Evolutionary conservation across 495 filamentous ascomycete genomes (phyloP).

Genomic region (Hypoxylon fuscum): DNA sequence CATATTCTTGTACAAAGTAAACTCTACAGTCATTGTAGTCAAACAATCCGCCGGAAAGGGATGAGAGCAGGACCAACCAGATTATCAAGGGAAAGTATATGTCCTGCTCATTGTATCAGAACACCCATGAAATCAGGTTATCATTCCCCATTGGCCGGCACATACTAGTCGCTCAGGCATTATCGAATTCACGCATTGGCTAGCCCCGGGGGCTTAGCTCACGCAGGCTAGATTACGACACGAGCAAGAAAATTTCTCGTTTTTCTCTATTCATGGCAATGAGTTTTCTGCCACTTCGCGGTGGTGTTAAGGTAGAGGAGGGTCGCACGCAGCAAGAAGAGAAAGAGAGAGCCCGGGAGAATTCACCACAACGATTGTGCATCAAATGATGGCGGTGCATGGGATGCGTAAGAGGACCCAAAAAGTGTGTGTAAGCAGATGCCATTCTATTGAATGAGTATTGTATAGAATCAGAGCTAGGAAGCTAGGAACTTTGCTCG

Average conservation of each 20-base stretch:
- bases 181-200: background rate
- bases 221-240: no score
- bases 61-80: constrained; percentile 15
- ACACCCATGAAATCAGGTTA: constrained; percentile 24
- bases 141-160: background rate
- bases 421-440: no score
- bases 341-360: no score
- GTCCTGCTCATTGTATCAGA: constrained; percentile 1
- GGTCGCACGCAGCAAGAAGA: no score
- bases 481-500: constrained; percentile 7
- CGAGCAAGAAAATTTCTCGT: no score
- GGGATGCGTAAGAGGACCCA: background rate
- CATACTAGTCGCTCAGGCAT: no score
- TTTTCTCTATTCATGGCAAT: no score
- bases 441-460: constrained; percentile 19
- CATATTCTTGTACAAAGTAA: constrained; percentile 39
- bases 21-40: constrained; percentile 21
- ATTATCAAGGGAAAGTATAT: background rate
- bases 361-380: no score
- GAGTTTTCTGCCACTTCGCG: no score
- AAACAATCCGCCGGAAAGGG: constrained; percentile 1
- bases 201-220: no score
- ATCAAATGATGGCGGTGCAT: background rate
- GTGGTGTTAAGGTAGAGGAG: no score
- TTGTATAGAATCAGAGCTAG: constrained; percentile 39